Evolutionary conservation across 2,329 filamentous ascomycete genomes (phyloP), one percentile per base, ranked within the genome.

Genomic region (Beauveria medogensis): DNA sequence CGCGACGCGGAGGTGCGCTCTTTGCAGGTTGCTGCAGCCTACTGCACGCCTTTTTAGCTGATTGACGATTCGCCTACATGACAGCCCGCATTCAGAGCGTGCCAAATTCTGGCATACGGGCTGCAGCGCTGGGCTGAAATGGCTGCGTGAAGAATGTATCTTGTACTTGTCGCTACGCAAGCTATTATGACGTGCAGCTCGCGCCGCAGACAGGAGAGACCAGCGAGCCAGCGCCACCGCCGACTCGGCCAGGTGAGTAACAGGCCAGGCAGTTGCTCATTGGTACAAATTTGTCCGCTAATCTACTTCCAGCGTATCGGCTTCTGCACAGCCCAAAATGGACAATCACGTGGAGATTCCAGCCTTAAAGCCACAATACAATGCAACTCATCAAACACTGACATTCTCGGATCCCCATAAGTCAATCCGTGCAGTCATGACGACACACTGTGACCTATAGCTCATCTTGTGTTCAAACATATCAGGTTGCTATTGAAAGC

Each of bases 331-430:
- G 55, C 55, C 55, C 26, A 28, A n/a, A 20, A 40, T 3, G 40
- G 18, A 46, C 22, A 18, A 53, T 59, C 56, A 59, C 56, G 56
- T 59, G 56, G 56, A 53, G 40, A n/a, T 28, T 46, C 47, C 52
- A 59, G 56, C 26, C 14, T 37, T 12, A 34, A 48, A 44, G 56
- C 56, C 56, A 59, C 48, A 14, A 34, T 34, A 37, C 34, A 37
- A 37, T 37, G 34, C 12, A 37, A 22, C 34, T 44, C 53, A 55
- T 34, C 53, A 28, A 28, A 44, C 41, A 44, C 26, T 9, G 51
- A 30, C 30, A 24, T 24, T 18, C 16, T 34, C 8, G 12, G 28
- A 37, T 47, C 41, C 54, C 26, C 22, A 56, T 56, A 28, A 47
- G 43, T 56, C 41, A 46, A 56, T 10, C 41, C 12, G 10, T 10